Evolutionary conservation across 2,329 filamentous ascomycete genomes (phyloP), one percentile per base, ranked within the genome.

Genomic region (Torrubiellomyces zombiae): DNA sequence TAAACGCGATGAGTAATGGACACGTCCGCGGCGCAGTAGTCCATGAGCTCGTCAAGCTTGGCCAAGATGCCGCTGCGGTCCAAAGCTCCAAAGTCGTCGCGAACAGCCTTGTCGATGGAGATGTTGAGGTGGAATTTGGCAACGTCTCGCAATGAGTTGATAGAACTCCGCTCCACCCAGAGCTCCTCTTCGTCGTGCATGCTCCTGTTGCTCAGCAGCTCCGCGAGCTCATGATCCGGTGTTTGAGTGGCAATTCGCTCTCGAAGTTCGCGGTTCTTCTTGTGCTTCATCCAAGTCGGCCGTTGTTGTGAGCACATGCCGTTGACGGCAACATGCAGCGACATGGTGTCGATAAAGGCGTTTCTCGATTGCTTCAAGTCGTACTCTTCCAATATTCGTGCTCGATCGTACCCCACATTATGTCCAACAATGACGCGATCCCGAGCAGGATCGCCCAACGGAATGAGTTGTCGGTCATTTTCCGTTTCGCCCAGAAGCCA

Each of bases 271-370:
- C 76, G 67, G 35, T 76, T 82, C 55, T 98, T 98, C 45, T 82
- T 79, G 49, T 93, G 81, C 48, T 81, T 91, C 75, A 94, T 83
- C 89, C 89, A 98, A 1, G 81, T 93, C 7, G 91, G 89, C 24
- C 89, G 69, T 49, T 98, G 89, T 36, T 79, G 75, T 13, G 89
- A 95, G 51, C 89, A 98, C 89, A 98, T 98, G 33, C 89, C 89
- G 45, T 98, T 98, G 14, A 93, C 86, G 3, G 91, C 91, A 6
- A 93, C 86, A 46, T 98, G 89, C 12, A 98, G 58, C 2, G 86
- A 95, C 89, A 98, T 98, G 16, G 89, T 98, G 47, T 98, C 89
- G 25, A 98, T 53, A 45, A 93, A 98, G 21, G 70, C 76, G 38
- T 83, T 95, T 19, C 72, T 69, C 1, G 81, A 76, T 47, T 94